Evolutionary conservation across 2,329 filamentous ascomycete genomes (phyloP).

Genomic region (Pseudogymnoascus sp.): DNA sequence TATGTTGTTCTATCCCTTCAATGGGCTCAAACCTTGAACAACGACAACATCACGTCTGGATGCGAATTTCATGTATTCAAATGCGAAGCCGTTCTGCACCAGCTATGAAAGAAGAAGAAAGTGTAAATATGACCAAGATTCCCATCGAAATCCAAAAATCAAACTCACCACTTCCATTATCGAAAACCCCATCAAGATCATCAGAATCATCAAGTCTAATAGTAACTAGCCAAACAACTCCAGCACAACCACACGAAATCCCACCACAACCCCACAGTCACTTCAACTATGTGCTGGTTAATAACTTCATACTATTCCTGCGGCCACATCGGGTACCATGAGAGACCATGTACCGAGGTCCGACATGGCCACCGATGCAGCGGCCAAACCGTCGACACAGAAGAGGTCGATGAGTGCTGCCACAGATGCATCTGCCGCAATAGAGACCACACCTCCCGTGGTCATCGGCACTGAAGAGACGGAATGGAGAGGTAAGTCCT

Average conservation of each 20-base stretch:
- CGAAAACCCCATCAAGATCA: neutral
- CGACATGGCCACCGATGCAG: neutral
- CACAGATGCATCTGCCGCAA: neutral
- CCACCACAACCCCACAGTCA: neutral
- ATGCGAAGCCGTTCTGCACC: neutral
- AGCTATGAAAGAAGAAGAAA: neutral
- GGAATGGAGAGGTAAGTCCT: neutral
- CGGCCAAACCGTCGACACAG: neutral
- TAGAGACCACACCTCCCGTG: neutral
- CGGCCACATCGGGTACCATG: neutral
- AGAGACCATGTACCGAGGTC: neutral
- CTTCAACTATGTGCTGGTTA: neutral
- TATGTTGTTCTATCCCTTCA: neutral
- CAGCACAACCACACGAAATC: neutral
- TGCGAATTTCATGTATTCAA: neutral
- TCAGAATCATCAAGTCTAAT: neutral
- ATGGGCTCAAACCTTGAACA: neutral
- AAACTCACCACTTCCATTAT: neutral
- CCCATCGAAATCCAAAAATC: neutral
- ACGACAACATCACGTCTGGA: neutral
- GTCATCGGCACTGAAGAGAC: neutral
- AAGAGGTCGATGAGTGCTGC: neutral
- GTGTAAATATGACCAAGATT: neutral
- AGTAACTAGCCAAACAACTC: neutral
- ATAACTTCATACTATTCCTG: neutral